Conservation (phyloP, 169 alveolate species). For the Plasmodium gaboni region DNA sequence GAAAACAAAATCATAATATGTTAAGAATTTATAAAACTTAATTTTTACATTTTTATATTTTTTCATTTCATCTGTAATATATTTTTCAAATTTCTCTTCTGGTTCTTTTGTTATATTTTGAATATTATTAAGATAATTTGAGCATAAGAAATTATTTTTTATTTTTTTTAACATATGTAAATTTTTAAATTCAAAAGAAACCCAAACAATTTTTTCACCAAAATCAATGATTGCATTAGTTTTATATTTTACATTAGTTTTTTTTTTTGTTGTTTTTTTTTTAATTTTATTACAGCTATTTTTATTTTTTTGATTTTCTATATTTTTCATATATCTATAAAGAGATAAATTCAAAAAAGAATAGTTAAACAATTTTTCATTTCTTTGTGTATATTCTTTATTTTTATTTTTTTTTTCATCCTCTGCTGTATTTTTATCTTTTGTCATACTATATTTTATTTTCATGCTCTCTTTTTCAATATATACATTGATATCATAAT, state of each 20-base stretch:
- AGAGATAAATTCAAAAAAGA: conserved; percentile 21
- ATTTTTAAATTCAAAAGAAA: conserved; percentile 63
- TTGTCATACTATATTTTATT: not conserved
- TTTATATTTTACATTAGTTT: conserved; percentile 28
- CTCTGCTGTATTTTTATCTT: not conserved
- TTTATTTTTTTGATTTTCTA: conserved; percentile 10
- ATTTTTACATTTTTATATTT: conserved; percentile 66
- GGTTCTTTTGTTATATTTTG: conserved; percentile 18
- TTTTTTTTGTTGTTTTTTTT: not conserved
- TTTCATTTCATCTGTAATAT: conserved; percentile 38
- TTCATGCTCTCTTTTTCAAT: conserved; percentile 33
- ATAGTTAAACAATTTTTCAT: not conserved
- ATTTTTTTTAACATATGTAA: conserved; percentile 17
- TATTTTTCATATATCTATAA: conserved; percentile 7
- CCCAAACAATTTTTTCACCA: conserved; percentile 66
- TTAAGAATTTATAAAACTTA: conserved; percentile 23
- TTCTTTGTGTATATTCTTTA: not conserved
- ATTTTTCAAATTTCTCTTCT: conserved; percentile 19
- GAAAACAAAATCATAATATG: conserved; percentile 55
- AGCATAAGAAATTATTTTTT: conserved; percentile 5
- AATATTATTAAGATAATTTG: conserved; percentile 1
- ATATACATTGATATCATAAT: conserved; percentile 26
- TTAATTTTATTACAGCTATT: not conserved
- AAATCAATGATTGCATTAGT: conserved; percentile 68
- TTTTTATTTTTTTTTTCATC: not conserved